Evolutionary conservation across 202 grass and related monocot genomes (phyloP).

Genomic region (Dendrocalamus latiflorus): DNA sequence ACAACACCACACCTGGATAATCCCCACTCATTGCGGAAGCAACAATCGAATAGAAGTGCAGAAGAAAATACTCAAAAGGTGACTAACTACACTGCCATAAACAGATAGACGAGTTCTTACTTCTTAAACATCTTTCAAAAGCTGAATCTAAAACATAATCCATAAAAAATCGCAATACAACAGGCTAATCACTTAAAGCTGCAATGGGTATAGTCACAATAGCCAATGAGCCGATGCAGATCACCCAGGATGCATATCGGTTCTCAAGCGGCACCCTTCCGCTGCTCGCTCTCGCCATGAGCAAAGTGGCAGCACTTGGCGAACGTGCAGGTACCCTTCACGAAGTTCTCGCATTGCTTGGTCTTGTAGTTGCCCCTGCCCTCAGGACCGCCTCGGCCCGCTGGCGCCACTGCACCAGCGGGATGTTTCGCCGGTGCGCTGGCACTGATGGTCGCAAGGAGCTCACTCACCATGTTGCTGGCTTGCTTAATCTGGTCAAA

Average conservation of each 20-base stretch:
- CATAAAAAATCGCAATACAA: conserved; percentile 30
- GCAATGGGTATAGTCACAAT: conserved; percentile 23
- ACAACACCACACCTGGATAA: too few species aligned
- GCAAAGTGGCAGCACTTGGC: too few species aligned
- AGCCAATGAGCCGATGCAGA: not conserved
- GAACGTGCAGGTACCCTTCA: conserved; percentile 68
- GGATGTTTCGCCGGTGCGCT: conserved; percentile 28
- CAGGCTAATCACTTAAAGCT: conserved; percentile 24
- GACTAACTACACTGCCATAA: conserved; percentile 12
- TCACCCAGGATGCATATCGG: not conserved
- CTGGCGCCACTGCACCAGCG: not conserved
- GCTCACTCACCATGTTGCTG: conserved; percentile 75
- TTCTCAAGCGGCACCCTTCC: conserved; percentile 44
- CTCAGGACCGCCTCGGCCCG: conserved; percentile 10
- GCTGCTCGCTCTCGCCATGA: conserved; percentile 69
- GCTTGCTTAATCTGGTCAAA: conserved; percentile 96
- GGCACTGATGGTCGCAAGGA: conserved; percentile 59
- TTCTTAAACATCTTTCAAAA: not conserved
- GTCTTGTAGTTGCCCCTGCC: conserved; percentile 76
- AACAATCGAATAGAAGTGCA: not conserved
- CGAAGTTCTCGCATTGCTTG: conserved; percentile 84
- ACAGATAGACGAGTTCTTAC: not conserved
- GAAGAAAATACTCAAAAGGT: not conserved
- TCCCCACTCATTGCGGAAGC: not conserved
- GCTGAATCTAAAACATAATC: conserved; percentile 18